These are phyloP conservation scores for Fomitopsis schrenkii DNA, from an alignment of 1,284 basidiomycete species.

Conservation along the genomic window DNA sequence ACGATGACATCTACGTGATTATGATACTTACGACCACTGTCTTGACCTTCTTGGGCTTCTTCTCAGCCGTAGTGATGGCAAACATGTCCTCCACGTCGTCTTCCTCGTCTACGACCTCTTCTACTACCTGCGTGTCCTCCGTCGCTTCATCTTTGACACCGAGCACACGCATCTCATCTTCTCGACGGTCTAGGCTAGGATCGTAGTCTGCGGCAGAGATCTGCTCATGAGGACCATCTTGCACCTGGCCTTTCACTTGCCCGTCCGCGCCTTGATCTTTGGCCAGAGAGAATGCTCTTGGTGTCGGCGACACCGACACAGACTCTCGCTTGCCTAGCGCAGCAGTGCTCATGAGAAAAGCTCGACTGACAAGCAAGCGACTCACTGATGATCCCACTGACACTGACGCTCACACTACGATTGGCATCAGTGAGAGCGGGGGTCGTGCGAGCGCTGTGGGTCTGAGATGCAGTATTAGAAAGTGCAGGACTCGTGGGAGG, in stretches of 20 bases:
- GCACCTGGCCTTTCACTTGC: conserved; percentile 35
- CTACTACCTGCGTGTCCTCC: conserved; percentile 52
- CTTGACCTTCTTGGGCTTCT: conserved; percentile 59
- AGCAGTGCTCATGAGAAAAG: neutral
- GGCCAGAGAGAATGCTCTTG: conserved; percentile 53
- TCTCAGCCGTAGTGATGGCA: conserved; percentile 55
- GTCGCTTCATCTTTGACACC: conserved; percentile 37
- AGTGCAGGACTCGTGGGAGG: conserved; percentile 49
- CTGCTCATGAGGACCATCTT: conserved; percentile 57
- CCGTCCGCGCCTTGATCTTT: conserved; percentile 52
- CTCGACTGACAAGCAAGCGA: neutral
- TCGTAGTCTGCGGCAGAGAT: conserved; percentile 93
- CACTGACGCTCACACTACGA: conserved; percentile 9
- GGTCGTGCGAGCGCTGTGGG: conserved; percentile 40
- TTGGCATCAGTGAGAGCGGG: conserved; percentile 21
- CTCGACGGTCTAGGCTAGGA: conserved; percentile 78
- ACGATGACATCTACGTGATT: neutral
- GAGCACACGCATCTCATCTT: conserved; percentile 70
- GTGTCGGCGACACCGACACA: conserved; percentile 50
- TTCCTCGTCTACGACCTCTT: conserved; percentile 52
- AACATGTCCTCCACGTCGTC: conserved; percentile 92
- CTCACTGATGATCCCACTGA: conserved; percentile 7
- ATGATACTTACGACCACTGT: conserved; percentile 42
- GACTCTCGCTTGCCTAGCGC: conserved; percentile 45
- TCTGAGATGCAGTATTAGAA: conserved; percentile 61